A percentile compares a stretch with the other conserved stretches of the same genome.
Conservation (phyloP, 768 basidiomycete genomes). For the Suillus tomentosus region DNA sequence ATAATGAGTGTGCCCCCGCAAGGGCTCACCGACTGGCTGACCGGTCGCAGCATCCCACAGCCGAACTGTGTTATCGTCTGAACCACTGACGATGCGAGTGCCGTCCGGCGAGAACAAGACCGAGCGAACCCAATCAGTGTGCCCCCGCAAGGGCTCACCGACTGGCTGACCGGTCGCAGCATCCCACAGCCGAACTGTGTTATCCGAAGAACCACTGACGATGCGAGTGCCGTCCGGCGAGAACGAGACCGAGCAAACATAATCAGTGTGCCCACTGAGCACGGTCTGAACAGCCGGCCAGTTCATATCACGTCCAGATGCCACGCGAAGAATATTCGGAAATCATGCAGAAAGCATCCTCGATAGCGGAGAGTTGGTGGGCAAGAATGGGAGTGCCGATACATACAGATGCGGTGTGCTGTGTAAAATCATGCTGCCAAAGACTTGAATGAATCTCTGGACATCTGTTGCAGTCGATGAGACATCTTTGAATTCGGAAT, state of each 20-base stretch:
- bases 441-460: constrained; percentile 17
- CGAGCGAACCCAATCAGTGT: not conserved
- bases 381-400: constrained; percentile 26
- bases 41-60: too few relatives aligned
- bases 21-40: too few relatives aligned
- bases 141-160: not conserved
- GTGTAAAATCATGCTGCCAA: constrained; percentile 15
- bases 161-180: not conserved
- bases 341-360: not conserved
- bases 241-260: rapidly evolving
- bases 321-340: not conserved
- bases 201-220: not conserved
- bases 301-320: not conserved
- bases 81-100: too few relatives aligned
- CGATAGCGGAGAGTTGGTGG: not conserved
- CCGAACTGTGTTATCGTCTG: too few relatives aligned
- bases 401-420: constrained; percentile 27
- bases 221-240: not conserved
- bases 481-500: constrained; percentile 1
- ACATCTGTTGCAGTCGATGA: constrained; percentile 11
- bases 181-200: not conserved
- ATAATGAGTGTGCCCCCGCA: too few relatives aligned
- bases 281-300: not conserved
- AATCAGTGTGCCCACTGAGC: not conserved
- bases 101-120: too few relatives aligned